Evolutionary conservation across 202 grass and related monocot species (phyloP).

Genomic region (Elaeis oleifera): DNA sequence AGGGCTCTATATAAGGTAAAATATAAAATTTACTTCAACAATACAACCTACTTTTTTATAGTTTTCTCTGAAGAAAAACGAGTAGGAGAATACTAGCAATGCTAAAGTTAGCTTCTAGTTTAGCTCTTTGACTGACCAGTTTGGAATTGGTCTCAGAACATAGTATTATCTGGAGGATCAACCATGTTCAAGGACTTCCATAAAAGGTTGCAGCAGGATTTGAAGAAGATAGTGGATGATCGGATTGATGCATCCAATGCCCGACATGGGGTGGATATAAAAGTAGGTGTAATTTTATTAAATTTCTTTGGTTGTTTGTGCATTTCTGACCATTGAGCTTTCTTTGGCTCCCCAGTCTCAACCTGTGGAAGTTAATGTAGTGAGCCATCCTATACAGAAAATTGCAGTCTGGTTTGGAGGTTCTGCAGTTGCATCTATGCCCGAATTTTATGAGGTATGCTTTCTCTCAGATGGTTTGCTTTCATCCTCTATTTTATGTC

Average conservation of each 20-base stretch:
- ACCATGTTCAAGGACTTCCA: constrained; percentile 96
- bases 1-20: constrained; percentile 94
- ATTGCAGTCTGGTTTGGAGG: constrained; percentile 97
- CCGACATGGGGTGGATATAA: constrained; percentile 58
- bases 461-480: constrained; percentile 10
- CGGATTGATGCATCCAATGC: constrained; percentile 70
- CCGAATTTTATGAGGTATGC: constrained; percentile 82
- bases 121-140: neutral
- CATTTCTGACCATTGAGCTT: constrained; percentile 20
- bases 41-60: neutral
- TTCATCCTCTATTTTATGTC: neutral
- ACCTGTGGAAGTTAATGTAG: constrained; percentile 94
- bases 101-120: constrained; percentile 1
- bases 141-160: constrained; percentile 45
- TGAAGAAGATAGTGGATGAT: constrained; percentile 95
- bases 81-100: neutral
- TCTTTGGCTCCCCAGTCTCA: constrained; percentile 32
- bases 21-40: constrained; percentile 12
- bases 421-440: constrained; percentile 85
- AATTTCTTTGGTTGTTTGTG: constrained; percentile 8
- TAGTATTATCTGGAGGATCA: constrained; percentile 94
- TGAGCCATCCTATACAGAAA: constrained; percentile 82
- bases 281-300: constrained; percentile 50
- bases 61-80: neutral
- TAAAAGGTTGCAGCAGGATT: constrained; percentile 76